Base-by-base conservation (phyloP, 2,329 filamentous ascomycete species). In the Exserohilum rostratum region DNA sequence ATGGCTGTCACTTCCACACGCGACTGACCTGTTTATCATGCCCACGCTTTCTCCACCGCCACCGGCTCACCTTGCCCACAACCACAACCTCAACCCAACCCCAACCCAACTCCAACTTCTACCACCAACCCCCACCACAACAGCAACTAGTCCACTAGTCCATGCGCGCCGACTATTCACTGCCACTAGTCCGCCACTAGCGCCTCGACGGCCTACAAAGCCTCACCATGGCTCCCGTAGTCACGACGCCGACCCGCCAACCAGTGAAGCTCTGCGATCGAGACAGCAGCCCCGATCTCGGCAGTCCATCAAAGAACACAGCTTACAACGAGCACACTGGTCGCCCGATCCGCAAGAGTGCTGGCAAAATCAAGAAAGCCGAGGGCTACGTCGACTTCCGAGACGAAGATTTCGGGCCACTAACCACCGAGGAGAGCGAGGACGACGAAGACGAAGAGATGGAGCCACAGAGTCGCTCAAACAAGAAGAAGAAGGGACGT, bases 311-410 rank as follows among this genome's bases (percentile, higher is more conserved):
- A 6, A 65, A 55, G 38, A 57, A 58, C 15, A 67, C 71, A 35
- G 66, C 69, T 43, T 75, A 74, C 68, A 78, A 78, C 61, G 61
- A 70, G 40, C 53, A 65, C 49, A 79, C 76, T 7, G 78, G 78
- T 42, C 70, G 78, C 5, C 78, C 78, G 6, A 72, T 80, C n/a
- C 74, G 78, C 37, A 70, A 72, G 30, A 72, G 65, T 30, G 73
- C 75, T n/a, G 74, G 76, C 10, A 69, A 66, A 45, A 72, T 70
- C 50, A 66, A 67, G 46, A 60, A 55, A 12, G 60, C 65, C 6
- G 73, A 67, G 2, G 76, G 70, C n/a, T 80, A 74, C 53, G 72
- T 79, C 17, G 76, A 79, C 51, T 76, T 67, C 20, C 63, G 65
- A 18, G 75, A 74, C 40, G 62, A 62, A 38, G 75, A 73, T 27